A percentile compares a stretch with the other conserved stretches of the same genome.
Evolutionary conservation across 2,329 filamentous ascomycete genomes (phyloP).

Genomic region (Chaetomium olivaceum): DNA sequence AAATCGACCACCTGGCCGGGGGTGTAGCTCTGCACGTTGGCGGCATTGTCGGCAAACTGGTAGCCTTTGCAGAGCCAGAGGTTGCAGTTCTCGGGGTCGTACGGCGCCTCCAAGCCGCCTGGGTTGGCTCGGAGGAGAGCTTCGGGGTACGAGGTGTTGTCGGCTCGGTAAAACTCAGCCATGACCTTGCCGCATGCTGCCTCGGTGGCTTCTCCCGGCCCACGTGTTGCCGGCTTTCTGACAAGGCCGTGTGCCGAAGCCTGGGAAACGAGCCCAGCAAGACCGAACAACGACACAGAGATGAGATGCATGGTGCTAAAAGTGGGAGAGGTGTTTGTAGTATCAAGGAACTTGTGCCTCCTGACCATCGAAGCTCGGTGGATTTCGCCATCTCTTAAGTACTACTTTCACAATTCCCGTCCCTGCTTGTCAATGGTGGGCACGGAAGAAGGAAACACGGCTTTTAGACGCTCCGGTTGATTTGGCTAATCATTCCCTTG

Average conservation of each 20-base stretch:
- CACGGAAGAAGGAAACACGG: constrained; percentile 9
- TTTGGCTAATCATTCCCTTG: constrained; percentile 29
- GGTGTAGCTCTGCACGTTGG: constrained; percentile 41
- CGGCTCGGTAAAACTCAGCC: constrained; percentile 37
- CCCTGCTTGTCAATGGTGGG: neutral
- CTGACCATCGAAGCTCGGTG: neutral
- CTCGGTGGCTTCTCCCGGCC: constrained; percentile 33
- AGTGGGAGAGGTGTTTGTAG: neutral
- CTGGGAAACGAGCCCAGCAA: constrained; percentile 28
- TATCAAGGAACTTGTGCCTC: neutral
- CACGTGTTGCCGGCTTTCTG: constrained; percentile 32
- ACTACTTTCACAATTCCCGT: neutral
- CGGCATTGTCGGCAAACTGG: constrained; percentile 44
- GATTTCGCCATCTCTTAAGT: neutral
- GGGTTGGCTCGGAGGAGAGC: constrained; percentile 36
- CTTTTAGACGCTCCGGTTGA: constrained; percentile 11
- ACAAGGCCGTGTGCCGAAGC: constrained; percentile 36
- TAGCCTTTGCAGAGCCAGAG: constrained; percentile 45
- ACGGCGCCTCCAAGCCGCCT: constrained; percentile 30
- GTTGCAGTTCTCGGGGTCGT: constrained; percentile 38
- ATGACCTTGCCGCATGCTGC: constrained; percentile 37
- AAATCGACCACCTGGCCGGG: constrained; percentile 47
- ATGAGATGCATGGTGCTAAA: constrained; percentile 25
- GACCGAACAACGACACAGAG: constrained; percentile 15
- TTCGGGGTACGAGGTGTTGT: constrained; percentile 40